Percentiles rank a stretch among this genome's conserved stretches.
Evolutionary conservation across 495 filamentous ascomycete species (phyloP).

Genomic region (Staphylotrichum longicolle): DNA sequence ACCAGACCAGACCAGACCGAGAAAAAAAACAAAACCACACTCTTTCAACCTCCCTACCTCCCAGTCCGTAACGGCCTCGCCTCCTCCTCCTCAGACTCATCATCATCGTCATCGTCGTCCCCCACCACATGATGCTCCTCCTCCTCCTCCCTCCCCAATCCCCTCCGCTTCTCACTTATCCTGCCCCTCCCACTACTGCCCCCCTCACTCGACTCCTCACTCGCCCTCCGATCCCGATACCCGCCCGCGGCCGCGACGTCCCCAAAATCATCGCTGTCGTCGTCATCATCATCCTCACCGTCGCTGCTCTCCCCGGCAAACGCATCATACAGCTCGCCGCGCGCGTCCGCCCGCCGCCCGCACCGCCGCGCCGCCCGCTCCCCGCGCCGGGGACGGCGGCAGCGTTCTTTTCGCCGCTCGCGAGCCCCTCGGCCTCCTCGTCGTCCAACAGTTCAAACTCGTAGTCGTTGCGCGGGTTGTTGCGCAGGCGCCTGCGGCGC

Average conservation of each 20-base stretch:
- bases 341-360: slow-evolving; percentile 48
- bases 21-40: neutral
- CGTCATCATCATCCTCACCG: slow-evolving; percentile 36
- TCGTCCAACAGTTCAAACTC: slow-evolving; percentile 92
- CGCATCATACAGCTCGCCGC: slow-evolving; percentile 88
- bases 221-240: slow-evolving; percentile 22
- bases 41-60: neutral
- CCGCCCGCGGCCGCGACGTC: slow-evolving; percentile 5
- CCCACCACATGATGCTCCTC: slow-evolving; percentile 36
- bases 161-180: slow-evolving; percentile 24
- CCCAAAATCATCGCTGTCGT: slow-evolving; percentile 17
- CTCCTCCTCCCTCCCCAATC: slow-evolving; percentile 19
- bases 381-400: neutral
- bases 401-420: slow-evolving; percentile 12
- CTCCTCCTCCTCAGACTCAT: slow-evolving; percentile 27
- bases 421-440: slow-evolving; percentile 64
- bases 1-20: neutral
- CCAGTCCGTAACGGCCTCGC: slow-evolving; percentile 19
- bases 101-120: slow-evolving; percentile 30
- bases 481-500: slow-evolving; percentile 69
- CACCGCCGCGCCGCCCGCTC: neutral
- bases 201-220: neutral
- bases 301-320: slow-evolving; percentile 70
- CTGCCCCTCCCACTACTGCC: slow-evolving; percentile 8
- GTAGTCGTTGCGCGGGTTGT: slow-evolving; percentile 78